Base-by-base conservation (phyloP, 345 rosid genomes). In the Lagerstroemia speciosa region DNA sequence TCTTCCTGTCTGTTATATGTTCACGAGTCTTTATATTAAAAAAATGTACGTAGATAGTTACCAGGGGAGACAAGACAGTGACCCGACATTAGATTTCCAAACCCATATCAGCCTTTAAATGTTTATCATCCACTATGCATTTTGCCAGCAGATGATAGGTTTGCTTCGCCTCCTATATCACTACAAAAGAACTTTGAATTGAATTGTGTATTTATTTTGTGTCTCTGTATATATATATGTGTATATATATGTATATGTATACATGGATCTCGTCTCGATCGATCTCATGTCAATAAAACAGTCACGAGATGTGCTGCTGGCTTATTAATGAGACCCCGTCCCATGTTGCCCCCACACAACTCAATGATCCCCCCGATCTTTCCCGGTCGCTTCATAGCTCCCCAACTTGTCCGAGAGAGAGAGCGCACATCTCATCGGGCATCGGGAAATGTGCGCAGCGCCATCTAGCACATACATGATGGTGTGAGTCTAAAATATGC, bases 281-380 rank as follows among this genome's bases (percentile, higher is more conserved):
- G 32, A 24, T 24, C 12, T 29, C 62, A 30, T 37, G 45, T 57
- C 45, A 36, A 3, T 52, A 24, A 40, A n/a, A 2, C 48, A 38
- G 46, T 76, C 76, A 72, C 79, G 76, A 60, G 73, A 72, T 37
- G 32, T 38, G 71, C 70, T 67, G 67, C 68, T 40, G 40, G 6
- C 7, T 43, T 63, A 62, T 71, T 71, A 71, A 71, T 75, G 69
- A 31, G 53, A 40, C 16, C 30, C 64, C 34, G 60, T 41, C 55
- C 24, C 19, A 48, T 1, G 55, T 19, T 48, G 55, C 55, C 67
- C 73, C 72, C 34, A 30, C 62, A 9, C 57, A 52, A n/a, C 57
- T 52, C 57, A 52, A 52, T 52, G 22, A 52, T 52, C 57, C 57
- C 57, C 57, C 2, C n/a, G n/a, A 52, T 58, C 62, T 58, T 58